These are phyloP conservation scores for Diplodia intermedia DNA, from an alignment of 2,329 filamentous ascomycete genomes.

Conservation along the genomic window DNA sequence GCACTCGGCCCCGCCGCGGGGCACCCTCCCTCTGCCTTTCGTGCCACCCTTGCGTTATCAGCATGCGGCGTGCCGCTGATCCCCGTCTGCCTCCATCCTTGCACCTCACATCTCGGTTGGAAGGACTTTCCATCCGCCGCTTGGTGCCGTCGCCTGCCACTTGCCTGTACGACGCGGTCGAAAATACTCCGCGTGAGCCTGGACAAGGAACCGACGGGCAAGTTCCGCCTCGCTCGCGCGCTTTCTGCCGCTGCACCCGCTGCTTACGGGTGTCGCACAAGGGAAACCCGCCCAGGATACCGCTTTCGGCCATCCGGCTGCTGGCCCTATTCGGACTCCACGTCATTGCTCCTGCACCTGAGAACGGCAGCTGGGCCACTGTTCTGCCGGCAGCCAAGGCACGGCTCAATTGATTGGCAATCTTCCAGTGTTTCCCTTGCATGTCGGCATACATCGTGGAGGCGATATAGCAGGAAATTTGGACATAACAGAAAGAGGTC, in stretches of 20 bases:
- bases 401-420: background rate
- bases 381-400: background rate
- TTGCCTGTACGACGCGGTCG: background rate
- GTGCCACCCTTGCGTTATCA: conserved; percentile 27
- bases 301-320: background rate
- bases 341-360: background rate
- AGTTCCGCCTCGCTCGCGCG: background rate
- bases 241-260: conserved; percentile 16
- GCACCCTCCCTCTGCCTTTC: background rate
- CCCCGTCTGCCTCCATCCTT: background rate
- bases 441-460: background rate
- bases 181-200: conserved; percentile 13
- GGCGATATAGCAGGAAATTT: background rate
- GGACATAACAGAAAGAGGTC: background rate
- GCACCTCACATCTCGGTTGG: background rate
- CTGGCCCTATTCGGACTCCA: background rate
- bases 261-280: background rate
- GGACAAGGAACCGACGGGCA: background rate
- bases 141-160: background rate
- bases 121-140: background rate
- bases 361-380: background rate
- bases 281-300: background rate
- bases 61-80: background rate
- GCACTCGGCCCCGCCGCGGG: conserved; percentile 13
- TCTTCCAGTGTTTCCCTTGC: background rate